Evolutionary conservation across 2,329 filamentous ascomycete genomes (phyloP).

Genomic region (Sphaceloma murrayae): DNA sequence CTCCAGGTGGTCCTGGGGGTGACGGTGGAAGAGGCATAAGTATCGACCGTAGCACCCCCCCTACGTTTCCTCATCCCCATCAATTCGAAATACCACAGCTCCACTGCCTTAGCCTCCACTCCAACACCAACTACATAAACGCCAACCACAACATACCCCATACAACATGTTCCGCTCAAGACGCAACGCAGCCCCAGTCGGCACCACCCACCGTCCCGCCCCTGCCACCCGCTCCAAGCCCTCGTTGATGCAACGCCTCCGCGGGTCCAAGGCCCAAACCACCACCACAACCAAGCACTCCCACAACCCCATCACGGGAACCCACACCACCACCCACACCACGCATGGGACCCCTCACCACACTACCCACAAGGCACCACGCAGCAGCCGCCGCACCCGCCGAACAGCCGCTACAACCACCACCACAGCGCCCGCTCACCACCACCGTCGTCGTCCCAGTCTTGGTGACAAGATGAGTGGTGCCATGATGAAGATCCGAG

Average conservation of each 20-base stretch:
- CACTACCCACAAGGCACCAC: conserved; percentile 22
- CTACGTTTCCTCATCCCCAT: too few relatives aligned
- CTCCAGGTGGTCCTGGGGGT: too few relatives aligned
- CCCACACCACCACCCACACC: conserved; percentile 32
- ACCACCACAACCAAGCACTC: conserved; percentile 37
- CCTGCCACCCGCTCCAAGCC: conserved; percentile 39
- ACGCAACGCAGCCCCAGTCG: conserved; percentile 11
- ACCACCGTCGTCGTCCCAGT: conserved; percentile 57
- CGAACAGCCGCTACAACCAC: conserved; percentile 22
- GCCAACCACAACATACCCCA: background rate
- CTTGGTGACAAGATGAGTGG: conserved; percentile 71
- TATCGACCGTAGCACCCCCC: background rate
- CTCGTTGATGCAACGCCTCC: conserved; percentile 46
- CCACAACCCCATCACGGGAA: conserved; percentile 33
- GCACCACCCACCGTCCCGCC: conserved; percentile 4
- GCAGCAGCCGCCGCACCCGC: conserved; percentile 23
- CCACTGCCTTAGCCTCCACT: too few relatives aligned
- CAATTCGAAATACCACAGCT: background rate
- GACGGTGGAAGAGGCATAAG: conserved; percentile 1
- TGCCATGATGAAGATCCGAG: conserved; percentile 63
- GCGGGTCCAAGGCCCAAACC: conserved; percentile 35
- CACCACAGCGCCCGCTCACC: conserved; percentile 40
- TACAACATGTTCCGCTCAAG: conserved; percentile 11
- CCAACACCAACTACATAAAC: background rate
- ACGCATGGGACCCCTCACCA: conserved; percentile 22